These are phyloP conservation scores for Fusarium nematophilum DNA, from an alignment of 2,329 filamentous ascomycete species.

Conservation along the genomic window DNA sequence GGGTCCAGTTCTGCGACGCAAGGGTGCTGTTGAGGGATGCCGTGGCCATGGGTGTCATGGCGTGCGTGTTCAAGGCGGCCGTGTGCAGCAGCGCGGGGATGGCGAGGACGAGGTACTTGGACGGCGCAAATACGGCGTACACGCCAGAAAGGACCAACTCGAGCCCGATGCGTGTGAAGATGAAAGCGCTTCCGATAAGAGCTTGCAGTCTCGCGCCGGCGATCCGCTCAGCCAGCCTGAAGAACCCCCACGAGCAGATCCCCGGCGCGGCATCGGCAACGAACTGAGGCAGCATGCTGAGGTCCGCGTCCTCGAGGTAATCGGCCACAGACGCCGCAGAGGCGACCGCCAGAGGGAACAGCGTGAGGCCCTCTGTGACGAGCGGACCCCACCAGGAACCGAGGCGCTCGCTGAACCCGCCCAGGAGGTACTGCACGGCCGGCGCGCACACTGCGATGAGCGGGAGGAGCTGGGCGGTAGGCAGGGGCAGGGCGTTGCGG, in stretches of 20 bases:
- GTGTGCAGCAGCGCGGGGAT: constrained; percentile 81
- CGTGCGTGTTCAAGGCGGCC: constrained; percentile 78
- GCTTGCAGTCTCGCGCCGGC: constrained; percentile 55
- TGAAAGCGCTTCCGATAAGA: constrained; percentile 69
- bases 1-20: constrained; percentile 72
- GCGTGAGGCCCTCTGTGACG: constrained; percentile 77
- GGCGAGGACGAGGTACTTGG: constrained; percentile 72
- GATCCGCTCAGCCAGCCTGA: constrained; percentile 62
- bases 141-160: constrained; percentile 73
- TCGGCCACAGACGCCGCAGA: constrained; percentile 73
- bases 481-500: constrained; percentile 56
- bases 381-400: constrained; percentile 80
- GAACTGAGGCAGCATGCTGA: constrained; percentile 65
- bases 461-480: constrained; percentile 69
- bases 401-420: constrained; percentile 71
- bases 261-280: constrained; percentile 73
- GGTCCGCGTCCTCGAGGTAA: constrained; percentile 70
- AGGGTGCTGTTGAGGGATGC: constrained; percentile 74
- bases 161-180: constrained; percentile 78
- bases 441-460: constrained; percentile 82
- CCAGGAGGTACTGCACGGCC: constrained; percentile 77
- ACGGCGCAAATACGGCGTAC: constrained; percentile 76
- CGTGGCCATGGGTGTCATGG: constrained; percentile 70
- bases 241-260: constrained; percentile 73
- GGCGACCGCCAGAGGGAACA: constrained; percentile 75